Conservation (phyloP, 2,329 filamentous ascomycete genomes). For the Trichoderma harzianum region DNA sequence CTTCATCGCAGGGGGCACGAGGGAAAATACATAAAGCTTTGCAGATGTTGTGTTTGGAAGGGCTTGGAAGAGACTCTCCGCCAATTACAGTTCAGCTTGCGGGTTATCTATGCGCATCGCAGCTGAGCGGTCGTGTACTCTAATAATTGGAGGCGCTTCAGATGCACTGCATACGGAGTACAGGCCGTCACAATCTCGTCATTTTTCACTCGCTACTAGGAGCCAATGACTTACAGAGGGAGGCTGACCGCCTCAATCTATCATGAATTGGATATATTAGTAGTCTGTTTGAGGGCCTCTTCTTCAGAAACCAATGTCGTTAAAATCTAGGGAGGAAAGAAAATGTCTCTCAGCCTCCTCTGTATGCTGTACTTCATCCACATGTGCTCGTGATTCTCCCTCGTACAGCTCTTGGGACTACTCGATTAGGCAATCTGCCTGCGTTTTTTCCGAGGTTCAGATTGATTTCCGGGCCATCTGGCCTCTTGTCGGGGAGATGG, state of each 20-base stretch:
- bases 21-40: background rate
- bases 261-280: background rate
- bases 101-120: background rate
- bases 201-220: background rate
- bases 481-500: constrained; percentile 16
- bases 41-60: background rate
- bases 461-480: constrained; percentile 4
- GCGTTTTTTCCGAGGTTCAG: background rate
- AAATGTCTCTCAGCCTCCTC: background rate
- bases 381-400: background rate
- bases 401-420: background rate
- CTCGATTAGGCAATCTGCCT: background rate
- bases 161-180: background rate
- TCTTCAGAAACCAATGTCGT: background rate
- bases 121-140: background rate
- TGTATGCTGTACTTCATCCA: background rate
- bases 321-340: background rate
- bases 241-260: background rate
- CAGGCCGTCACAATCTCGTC: background rate
- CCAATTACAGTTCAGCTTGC: background rate
- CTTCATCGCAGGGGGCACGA: background rate
- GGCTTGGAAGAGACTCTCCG: background rate
- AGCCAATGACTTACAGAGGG: background rate
- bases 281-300: background rate
- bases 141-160: background rate